Conservation (phyloP, 202 grass and related monocot species). For the Carex sylvatica region DNA sequence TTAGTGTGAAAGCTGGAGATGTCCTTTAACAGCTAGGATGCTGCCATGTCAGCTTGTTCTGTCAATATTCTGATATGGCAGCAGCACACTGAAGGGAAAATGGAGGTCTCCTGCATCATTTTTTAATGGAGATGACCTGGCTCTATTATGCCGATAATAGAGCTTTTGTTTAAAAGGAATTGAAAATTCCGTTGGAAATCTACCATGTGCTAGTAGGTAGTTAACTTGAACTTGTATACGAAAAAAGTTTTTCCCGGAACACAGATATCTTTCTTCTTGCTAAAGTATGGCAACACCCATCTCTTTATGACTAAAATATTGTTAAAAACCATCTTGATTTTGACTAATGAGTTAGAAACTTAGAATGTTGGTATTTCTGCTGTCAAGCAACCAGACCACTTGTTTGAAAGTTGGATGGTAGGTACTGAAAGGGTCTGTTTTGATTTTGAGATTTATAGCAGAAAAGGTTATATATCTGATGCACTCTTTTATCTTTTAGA, state of each 20-base stretch:
- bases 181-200: background rate
- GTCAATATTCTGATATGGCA: background rate
- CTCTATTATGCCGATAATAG: background rate
- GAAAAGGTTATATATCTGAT: slow-evolving; percentile 9
- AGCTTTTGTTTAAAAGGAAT: background rate
- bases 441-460: slow-evolving; percentile 14
- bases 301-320: background rate
- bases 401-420: slow-evolving; percentile 22
- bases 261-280: background rate
- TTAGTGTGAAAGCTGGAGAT: background rate
- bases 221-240: background rate
- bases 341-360: background rate
- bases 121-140: background rate
- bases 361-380: background rate
- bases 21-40: background rate
- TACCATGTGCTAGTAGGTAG: background rate
- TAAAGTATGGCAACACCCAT: background rate
- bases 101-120: background rate
- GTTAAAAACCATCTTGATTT: background rate
- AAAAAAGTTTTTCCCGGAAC: background rate
- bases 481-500: slow-evolving; percentile 11
- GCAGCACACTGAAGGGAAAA: background rate
- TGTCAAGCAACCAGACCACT: background rate
- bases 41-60: background rate
- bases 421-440: slow-evolving; percentile 32